phyloP scores from a whole-genome alignment of 2,329 filamentous ascomycete genomes.

The Colletotrichum filicis region DNA sequence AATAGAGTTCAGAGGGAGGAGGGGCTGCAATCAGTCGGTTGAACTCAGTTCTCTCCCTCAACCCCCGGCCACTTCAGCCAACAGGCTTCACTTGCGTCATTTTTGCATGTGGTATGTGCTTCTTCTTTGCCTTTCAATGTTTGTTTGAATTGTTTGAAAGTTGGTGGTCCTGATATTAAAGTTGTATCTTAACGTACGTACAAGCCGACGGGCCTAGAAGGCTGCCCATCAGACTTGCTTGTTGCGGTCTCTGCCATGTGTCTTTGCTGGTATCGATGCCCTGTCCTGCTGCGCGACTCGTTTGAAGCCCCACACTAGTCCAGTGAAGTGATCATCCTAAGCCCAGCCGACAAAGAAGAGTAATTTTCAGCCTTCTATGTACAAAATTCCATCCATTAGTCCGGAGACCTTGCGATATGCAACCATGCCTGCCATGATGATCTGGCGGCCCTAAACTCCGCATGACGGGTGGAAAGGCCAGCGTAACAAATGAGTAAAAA shows the following conservation, averaged over 20 bases:
- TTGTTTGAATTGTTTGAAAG: background rate
- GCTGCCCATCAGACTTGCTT: background rate
- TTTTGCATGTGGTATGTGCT: background rate
- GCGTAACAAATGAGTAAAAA: conserved; percentile 11
- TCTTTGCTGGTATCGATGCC: background rate
- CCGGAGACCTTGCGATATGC: conserved; percentile 23
- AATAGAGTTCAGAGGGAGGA: conserved; percentile 1
- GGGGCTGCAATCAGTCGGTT: background rate
- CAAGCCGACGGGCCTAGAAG: conserved; percentile 9
- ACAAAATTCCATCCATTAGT: conserved; percentile 26
- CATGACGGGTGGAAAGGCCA: conserved; percentile 10
- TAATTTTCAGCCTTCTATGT: conserved; percentile 17
- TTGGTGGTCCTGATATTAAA: conserved; percentile 31
- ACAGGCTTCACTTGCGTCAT: background rate
- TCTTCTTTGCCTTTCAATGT: background rate
- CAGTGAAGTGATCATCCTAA: background rate
- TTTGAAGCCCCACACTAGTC: background rate
- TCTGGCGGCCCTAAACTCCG: conserved; percentile 24
- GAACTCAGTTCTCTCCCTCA: conserved; percentile 3
- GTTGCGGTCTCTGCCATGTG: background rate
- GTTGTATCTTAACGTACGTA: conserved; percentile 20
- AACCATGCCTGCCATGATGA: conserved; percentile 25
- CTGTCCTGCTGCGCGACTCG: conserved; percentile 7
- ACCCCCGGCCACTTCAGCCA: background rate
- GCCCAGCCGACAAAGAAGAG: conserved; percentile 12